A percentile compares a stretch with the other conserved stretches of the same genome.
Evolutionary conservation across 2,329 filamentous ascomycete species (phyloP).

Genomic region (Penicillium sp.): DNA sequence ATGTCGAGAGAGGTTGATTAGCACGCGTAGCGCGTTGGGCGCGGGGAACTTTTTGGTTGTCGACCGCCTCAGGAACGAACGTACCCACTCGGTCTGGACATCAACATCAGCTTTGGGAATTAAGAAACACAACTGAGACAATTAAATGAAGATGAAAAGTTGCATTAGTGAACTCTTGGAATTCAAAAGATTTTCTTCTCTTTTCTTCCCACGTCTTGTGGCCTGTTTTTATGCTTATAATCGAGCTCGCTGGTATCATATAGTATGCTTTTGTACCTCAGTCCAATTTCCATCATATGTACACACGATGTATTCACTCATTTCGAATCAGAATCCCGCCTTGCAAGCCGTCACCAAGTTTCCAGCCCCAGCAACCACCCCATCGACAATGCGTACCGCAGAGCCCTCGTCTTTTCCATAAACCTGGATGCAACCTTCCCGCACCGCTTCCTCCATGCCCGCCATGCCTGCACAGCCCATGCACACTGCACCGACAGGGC

Average conservation of each 20-base stretch:
- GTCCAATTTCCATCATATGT: not conserved
- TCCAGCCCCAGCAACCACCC: conserved; percentile 50
- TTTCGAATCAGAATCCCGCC: conserved; percentile 34
- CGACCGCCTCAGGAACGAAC: conserved; percentile 34
- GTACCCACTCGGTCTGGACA: conserved; percentile 8
- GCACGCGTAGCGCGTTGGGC: conserved; percentile 42
- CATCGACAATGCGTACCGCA: conserved; percentile 75
- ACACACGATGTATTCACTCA: no score
- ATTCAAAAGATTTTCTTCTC: no score
- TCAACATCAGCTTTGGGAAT: conserved; percentile 11
- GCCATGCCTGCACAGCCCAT: conserved; percentile 93
- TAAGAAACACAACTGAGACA: not conserved
- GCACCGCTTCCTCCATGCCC: conserved; percentile 77
- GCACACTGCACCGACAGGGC: conserved; percentile 69
- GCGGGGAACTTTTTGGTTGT: conserved; percentile 36
- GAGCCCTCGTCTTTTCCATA: conserved; percentile 64
- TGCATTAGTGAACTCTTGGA: no score
- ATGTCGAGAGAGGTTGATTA: conserved; percentile 31
- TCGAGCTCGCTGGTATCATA: not conserved
- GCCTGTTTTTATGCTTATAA: not conserved
- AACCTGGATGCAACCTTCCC: conserved; percentile 67
- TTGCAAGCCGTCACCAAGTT: conserved; percentile 42
- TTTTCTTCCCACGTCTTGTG: not conserved
- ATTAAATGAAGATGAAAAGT: not conserved
- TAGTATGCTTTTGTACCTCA: not conserved